Evolutionary conservation across 768 basidiomycete species (phyloP), one percentile per base, ranked within the genome.

Genomic region (Suillus weaverae): DNA sequence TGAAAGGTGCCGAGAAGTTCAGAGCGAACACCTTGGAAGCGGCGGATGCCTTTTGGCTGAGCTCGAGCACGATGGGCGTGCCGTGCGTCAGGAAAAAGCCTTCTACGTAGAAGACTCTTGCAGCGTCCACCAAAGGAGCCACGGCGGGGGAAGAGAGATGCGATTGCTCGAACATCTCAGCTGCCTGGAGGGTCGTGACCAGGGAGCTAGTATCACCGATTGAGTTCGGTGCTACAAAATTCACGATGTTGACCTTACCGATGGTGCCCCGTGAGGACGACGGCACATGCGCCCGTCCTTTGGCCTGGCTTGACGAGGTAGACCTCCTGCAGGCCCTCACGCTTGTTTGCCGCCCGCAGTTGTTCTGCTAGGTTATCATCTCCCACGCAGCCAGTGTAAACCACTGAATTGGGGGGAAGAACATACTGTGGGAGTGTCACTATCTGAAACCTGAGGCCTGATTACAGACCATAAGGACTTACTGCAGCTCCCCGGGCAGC

Each of bases 71-170:
- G 63, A 85, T 83, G 62, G 88, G 86, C 63, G 85, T 74, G 53
- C 97, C 97, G 74, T 99, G 97, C 20, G 97, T 97, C 65, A 99
- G 85, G 88, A 99, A 98, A 83, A 90, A 99, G 9, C 97, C 97
- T 72, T 95, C 97, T 66, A 98, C 87, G 81, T 99, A 99, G 83
- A 86, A 97, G 75, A 86, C 85, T 73, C 91, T 89, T 64, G 96
- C 97, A 54, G 81, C 84, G 6, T 92, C 84, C 72, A 99, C 82
- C 69, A 95, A 81, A 38, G 88, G 84, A 33, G 91, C 88, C 68
- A 99, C 88, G 61, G 81, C 78, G 16, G 90, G 83, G 10, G 92
- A 89, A 10, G 85, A 82, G 51, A 99, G 84, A 78, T 98, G 94
- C 5, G 88, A 81, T 64, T 85, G 83, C 14, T 90, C 87, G 77